Evolutionary conservation across 805 yeast species (phyloP), one percentile per base, ranked within the genome.

Genomic region (Yarrowia sp.): DNA sequence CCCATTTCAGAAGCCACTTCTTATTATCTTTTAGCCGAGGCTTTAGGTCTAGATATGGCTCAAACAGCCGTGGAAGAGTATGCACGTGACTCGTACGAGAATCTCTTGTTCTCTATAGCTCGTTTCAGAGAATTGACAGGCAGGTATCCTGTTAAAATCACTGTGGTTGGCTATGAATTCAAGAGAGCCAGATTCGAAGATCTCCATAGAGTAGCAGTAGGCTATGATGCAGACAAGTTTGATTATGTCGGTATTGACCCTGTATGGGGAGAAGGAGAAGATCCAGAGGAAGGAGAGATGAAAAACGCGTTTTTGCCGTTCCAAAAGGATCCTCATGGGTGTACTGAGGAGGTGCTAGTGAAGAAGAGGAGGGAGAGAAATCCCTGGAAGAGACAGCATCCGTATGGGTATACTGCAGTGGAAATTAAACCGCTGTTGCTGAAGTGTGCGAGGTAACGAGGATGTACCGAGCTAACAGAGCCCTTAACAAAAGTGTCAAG

Each of bases 101-200:
- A 61, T 50, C 57, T 61, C 39, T 17, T 15, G 17, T 61, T 61
- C 15, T 61, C 65, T 1, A 38, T 61, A n/a, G 65, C 55, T 22
- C 51, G 75, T 13, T 72, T 80, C 71, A 73, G 80, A 35, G 85
- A 86, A 68, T 66, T 80, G 1, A 72, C 76, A 3, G 77, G 79
- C 0, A 22, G 8, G 0, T 86, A 81, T 67, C 96, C 96, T 0
- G 48, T 69, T 0, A 68, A 68, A 1, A 76, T 89, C 3, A 82
- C 85, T 0, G 79, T 90, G 3, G 83, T 85, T 3, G 95, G 96
- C 1, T 89, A 89, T 72, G 91, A 85, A 50, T 90, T 90, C 75
- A 90, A 90, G 71, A 75, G 83, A 64, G 71, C 72, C 17, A 77
- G 96, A 62, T 90, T 89, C 70, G 50, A 39, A 9, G 51, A 64